These are phyloP conservation scores for Coniochaeta sp. DNA, from an alignment of 2,329 filamentous ascomycete species.

Conservation along the genomic window DNA sequence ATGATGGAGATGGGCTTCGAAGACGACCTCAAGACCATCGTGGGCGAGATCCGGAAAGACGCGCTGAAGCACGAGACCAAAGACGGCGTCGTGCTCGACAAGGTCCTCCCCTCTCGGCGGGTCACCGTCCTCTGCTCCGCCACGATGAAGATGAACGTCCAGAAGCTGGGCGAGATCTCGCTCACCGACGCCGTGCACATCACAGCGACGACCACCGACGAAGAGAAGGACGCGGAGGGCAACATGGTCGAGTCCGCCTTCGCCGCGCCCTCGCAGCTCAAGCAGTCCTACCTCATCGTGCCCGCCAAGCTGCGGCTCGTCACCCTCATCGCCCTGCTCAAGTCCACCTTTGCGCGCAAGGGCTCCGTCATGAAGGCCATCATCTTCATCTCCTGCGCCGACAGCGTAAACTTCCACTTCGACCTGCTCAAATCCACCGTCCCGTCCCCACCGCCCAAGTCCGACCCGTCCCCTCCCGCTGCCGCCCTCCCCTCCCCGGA, in stretches of 20 bases:
- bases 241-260: conserved; percentile 53
- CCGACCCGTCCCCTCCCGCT: conserved; percentile 5
- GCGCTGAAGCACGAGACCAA: conserved; percentile 51
- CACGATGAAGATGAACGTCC: conserved; percentile 96
- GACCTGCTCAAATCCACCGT: conserved; percentile 57
- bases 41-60: conserved; percentile 67
- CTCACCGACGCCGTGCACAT: conserved; percentile 88
- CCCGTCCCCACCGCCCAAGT: neutral
- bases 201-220: conserved; percentile 53
- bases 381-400: conserved; percentile 92
- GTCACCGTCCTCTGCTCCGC: conserved; percentile 91
- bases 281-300: conserved; percentile 82
- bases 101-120: conserved; percentile 64
- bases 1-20: conserved; percentile 98
- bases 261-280: conserved; percentile 83
- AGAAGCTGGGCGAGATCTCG: conserved; percentile 89
- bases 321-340: conserved; percentile 75
- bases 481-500: conserved; percentile 22
- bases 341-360: conserved; percentile 78
- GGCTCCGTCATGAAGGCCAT: conserved; percentile 96
- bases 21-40: conserved; percentile 82
- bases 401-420: conserved; percentile 95
- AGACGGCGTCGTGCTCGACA: conserved; percentile 49
- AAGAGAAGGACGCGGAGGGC: conserved; percentile 33
- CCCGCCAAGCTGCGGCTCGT: conserved; percentile 88